These are phyloP conservation scores for Pyrenophora tritici-repentis DNA, from an alignment of 2,329 filamentous ascomycete species.

Conservation along the genomic window DNA sequence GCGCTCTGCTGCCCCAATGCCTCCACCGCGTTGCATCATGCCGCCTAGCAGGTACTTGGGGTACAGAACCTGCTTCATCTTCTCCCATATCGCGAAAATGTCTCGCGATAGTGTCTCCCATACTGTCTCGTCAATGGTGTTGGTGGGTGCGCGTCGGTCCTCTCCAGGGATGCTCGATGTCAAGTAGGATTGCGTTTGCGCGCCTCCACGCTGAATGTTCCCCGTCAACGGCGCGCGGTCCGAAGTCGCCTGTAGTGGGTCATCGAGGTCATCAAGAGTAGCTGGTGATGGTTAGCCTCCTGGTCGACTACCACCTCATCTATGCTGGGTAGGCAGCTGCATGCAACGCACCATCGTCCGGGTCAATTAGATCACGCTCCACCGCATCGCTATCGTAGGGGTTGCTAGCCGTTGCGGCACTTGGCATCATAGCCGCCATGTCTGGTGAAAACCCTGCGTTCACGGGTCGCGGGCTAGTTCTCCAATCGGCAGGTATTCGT, in stretches of 20 bases:
- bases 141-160: constrained; percentile 84
- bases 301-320: background rate
- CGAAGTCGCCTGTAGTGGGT: constrained; percentile 72
- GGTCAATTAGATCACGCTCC: constrained; percentile 58
- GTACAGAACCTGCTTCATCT: constrained; percentile 96
- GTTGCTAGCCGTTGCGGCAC: constrained; percentile 45
- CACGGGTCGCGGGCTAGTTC: constrained; percentile 31
- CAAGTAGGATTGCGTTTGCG: constrained; percentile 76
- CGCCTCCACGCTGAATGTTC: constrained; percentile 67
- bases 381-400: constrained; percentile 54
- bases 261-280: constrained; percentile 90
- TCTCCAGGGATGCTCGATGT: constrained; percentile 90
- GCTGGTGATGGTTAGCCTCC: constrained; percentile 54
- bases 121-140: constrained; percentile 95
- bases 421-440: constrained; percentile 55
- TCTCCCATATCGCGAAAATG: constrained; percentile 91
- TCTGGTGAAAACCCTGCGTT: constrained; percentile 30
- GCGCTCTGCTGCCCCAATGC: constrained; percentile 62
- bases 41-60: constrained; percentile 87
- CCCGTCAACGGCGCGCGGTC: constrained; percentile 81
- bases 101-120: constrained; percentile 97
- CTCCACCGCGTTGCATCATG: constrained; percentile 63
- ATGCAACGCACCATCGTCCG: constrained; percentile 55
- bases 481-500: constrained; percentile 31
- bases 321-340: constrained; percentile 14